phyloP scores from a whole-genome alignment of 2,329 filamentous ascomycete genomes.

The Sphaerulina vaccinii region DNA sequence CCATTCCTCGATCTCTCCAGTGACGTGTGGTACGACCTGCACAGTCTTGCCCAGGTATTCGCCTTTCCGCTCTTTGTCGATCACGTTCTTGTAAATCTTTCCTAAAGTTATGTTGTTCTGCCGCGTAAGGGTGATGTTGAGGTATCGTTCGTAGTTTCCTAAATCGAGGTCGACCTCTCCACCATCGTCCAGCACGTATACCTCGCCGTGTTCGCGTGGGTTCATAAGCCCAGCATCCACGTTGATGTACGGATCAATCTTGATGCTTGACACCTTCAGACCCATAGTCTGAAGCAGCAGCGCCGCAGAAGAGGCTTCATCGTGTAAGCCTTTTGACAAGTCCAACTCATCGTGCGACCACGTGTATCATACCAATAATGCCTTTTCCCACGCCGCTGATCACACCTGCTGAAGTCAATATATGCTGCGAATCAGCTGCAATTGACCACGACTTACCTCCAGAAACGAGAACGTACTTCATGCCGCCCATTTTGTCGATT shows the following conservation, averaged over 20 bases:
- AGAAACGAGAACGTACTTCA: constrained; percentile 81
- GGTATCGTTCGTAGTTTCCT: constrained; percentile 77
- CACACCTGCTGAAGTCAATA: constrained; percentile 42
- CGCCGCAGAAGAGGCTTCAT: constrained; percentile 64
- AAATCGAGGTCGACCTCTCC: constrained; percentile 74
- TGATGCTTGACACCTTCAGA: constrained; percentile 69
- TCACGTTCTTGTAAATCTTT: constrained; percentile 90
- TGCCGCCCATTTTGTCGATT: constrained; percentile 40
- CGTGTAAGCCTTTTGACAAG: constrained; percentile 10
- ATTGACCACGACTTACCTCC: constrained; percentile 57
- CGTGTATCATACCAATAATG: constrained; percentile 59
- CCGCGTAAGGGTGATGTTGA: constrained; percentile 74
- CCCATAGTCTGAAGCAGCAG: constrained; percentile 77
- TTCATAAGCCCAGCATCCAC: constrained; percentile 73
- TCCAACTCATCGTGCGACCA: not conserved
- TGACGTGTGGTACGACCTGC: constrained; percentile 92
- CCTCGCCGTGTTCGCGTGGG: constrained; percentile 77
- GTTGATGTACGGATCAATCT: constrained; percentile 73
- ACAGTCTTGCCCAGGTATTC: constrained; percentile 86
- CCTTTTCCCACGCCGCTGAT: constrained; percentile 64
- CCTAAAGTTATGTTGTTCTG: constrained; percentile 98
- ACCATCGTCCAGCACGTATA: constrained; percentile 82
- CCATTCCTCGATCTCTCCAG: constrained; percentile 88
- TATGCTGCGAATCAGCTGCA: not conserved
- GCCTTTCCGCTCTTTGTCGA: constrained; percentile 67